Evolutionary conservation across 192 early-diverging fungal species (phyloP).

Genomic region (Haplosporangium gracile): DNA sequence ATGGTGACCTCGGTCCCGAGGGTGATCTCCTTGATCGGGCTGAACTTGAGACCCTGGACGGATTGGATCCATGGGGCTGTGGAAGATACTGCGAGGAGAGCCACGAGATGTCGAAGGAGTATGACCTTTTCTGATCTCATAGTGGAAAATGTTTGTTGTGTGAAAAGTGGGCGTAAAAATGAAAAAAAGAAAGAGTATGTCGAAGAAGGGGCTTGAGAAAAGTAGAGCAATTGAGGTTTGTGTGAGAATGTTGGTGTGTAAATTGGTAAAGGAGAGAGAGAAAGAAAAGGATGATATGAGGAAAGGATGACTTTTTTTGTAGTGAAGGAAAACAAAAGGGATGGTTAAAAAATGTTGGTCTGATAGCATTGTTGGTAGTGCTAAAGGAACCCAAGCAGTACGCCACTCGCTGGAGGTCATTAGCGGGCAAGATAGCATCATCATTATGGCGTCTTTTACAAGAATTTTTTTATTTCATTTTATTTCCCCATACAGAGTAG

Average conservation of each 20-base stretch:
- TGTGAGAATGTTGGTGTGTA: neutral
- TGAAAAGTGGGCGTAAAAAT: neutral
- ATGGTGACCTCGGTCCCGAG: constrained; percentile 14
- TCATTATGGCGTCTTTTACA: neutral
- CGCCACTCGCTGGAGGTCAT: neutral
- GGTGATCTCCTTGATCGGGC: neutral
- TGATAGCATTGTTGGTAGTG: neutral
- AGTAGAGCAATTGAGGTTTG: no score
- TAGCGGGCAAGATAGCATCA: neutral
- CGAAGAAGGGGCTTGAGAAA: neutral
- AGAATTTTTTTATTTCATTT: no score
- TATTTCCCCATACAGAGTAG: no score
- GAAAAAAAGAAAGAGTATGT: neutral
- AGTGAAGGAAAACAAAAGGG: neutral
- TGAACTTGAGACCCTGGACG: constrained; percentile 5
- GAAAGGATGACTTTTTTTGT: neutral
- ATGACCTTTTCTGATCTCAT: constrained; percentile 1
- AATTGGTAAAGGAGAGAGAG: neutral
- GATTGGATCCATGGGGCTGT: neutral
- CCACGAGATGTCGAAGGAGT: neutral
- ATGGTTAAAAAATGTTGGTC: neutral
- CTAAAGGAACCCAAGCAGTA: neutral
- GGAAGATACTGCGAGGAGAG: neutral
- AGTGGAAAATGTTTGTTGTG: neutral
- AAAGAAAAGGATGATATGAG: neutral